These are phyloP conservation scores for Ustilago bromivora DNA, from an alignment of 1,284 basidiomycete species.

Conservation along the genomic window DNA sequence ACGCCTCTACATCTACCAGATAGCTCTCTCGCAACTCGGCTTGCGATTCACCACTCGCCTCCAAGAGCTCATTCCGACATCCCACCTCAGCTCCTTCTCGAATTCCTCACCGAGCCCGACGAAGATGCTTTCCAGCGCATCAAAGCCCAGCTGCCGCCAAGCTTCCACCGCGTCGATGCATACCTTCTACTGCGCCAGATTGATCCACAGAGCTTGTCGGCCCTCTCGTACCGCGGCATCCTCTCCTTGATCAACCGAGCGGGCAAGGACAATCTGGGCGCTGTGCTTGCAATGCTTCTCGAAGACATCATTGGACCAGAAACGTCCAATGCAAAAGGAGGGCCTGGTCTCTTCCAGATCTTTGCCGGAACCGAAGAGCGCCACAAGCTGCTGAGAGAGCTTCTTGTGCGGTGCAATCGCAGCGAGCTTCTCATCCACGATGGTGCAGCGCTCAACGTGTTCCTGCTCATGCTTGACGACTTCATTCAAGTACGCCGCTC, in stretches of 20 bases:
- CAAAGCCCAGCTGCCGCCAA: constrained; percentile 17
- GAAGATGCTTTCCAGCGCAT: constrained; percentile 6
- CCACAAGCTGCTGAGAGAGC: constrained; percentile 34
- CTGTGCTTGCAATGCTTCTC: constrained; percentile 32
- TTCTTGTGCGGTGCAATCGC: constrained; percentile 27
- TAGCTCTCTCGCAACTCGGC: background rate
- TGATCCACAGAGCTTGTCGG: constrained; percentile 27
- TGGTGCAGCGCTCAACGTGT: constrained; percentile 28
- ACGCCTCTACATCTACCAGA: constrained; percentile 9
- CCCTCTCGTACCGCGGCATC: constrained; percentile 27
- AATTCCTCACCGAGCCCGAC: constrained; percentile 28
- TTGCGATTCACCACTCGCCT: background rate
- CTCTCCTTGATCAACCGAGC: constrained; percentile 22
- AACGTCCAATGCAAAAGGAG: constrained; percentile 12
- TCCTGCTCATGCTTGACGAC: constrained; percentile 43
- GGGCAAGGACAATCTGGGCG: constrained; percentile 18
- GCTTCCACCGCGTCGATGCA: constrained; percentile 32
- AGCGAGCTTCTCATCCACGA: constrained; percentile 29
- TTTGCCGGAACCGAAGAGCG: constrained; percentile 31
- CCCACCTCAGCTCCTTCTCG: constrained; percentile 14
- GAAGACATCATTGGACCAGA: constrained; percentile 38
- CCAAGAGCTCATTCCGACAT: constrained; percentile 7
- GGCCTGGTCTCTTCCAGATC: constrained; percentile 33
- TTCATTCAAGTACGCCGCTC: constrained; percentile 25
- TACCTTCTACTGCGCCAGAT: constrained; percentile 36